A percentile compares a stretch with the other conserved stretches of the same genome.
phyloP scores from a whole-genome alignment of 805 yeast species.

The Myxozyma neotropica region DNA sequence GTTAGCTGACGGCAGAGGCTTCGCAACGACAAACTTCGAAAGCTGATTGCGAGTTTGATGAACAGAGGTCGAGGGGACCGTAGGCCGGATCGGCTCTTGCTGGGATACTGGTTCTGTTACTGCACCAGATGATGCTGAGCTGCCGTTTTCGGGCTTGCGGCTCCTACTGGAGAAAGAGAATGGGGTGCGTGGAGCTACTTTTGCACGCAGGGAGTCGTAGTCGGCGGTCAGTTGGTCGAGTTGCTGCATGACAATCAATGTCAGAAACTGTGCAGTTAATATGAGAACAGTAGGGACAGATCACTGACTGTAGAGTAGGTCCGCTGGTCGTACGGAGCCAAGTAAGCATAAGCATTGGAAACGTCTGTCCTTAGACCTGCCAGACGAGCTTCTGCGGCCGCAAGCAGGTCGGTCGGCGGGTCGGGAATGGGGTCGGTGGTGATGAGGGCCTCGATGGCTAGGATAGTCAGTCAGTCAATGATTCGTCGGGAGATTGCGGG shows the following conservation, averaged over 20 bases:
- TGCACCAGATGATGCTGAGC: background rate
- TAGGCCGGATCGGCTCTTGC: background rate
- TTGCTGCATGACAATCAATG: conserved; percentile 16
- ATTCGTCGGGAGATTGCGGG: background rate
- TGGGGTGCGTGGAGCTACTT: conserved; percentile 9
- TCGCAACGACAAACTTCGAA: conserved; percentile 6
- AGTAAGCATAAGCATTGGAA: conserved; percentile 14
- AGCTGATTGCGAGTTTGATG: conserved; percentile 6
- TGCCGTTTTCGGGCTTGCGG: conserved; percentile 3
- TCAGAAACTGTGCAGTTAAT: background rate
- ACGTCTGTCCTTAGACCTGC: conserved; percentile 10
- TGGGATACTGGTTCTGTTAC: too few relatives aligned
- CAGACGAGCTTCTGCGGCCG: conserved; percentile 1
- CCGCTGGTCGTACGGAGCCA: conserved; percentile 31
- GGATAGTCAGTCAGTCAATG: background rate
- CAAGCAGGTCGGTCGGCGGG: background rate
- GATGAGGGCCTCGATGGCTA: conserved; percentile 16
- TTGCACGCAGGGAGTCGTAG: conserved; percentile 3
- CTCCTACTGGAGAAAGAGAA: conserved; percentile 23
- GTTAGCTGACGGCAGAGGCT: background rate
- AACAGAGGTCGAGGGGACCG: conserved; percentile 6
- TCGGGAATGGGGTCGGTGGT: background rate
- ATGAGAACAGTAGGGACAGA: background rate
- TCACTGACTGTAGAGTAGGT: conserved; percentile 13
- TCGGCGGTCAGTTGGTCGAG: conserved; percentile 18